Percentiles rank a stretch among this genome's conserved stretches.
These are phyloP conservation scores for Schwanniomyces occidentalis DNA, from an alignment of 805 yeast genomes.

Conservation along the genomic window DNA sequence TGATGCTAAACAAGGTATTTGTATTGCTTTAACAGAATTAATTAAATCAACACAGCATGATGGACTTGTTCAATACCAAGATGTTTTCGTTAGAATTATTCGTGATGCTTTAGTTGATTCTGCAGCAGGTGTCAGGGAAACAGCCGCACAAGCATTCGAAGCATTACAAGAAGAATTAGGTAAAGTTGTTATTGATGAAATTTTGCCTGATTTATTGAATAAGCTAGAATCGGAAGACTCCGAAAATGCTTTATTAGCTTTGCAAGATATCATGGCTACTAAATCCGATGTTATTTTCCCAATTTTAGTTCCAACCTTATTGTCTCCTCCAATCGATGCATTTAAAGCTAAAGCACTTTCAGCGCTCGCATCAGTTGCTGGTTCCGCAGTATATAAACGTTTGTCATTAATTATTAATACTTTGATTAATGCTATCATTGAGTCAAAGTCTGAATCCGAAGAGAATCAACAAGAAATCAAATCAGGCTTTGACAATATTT, in stretches of 20 bases:
- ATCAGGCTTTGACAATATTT: slow-evolving; percentile 63
- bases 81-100: slow-evolving; percentile 68
- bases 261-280: slow-evolving; percentile 88
- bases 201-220: slow-evolving; percentile 78
- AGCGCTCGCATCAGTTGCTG: slow-evolving; percentile 87
- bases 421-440: slow-evolving; percentile 60
- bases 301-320: slow-evolving; percentile 79
- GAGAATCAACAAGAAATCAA: slow-evolving; percentile 44
- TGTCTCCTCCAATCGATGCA: slow-evolving; percentile 76
- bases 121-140: slow-evolving; percentile 72
- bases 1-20: slow-evolving; percentile 94
- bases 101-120: slow-evolving; percentile 78
- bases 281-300: slow-evolving; percentile 93
- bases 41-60: slow-evolving; percentile 70
- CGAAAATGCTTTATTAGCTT: slow-evolving; percentile 79
- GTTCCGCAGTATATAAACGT: slow-evolving; percentile 72
- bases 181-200: slow-evolving; percentile 80
- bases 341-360: slow-evolving; percentile 88
- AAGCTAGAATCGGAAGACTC: slow-evolving; percentile 61
- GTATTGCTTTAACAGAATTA: slow-evolving; percentile 87
- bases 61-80: slow-evolving; percentile 64
- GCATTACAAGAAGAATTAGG: slow-evolving; percentile 81
- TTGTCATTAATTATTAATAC: slow-evolving; percentile 73
- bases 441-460: slow-evolving; percentile 33
- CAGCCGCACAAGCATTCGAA: slow-evolving; percentile 92